These are phyloP conservation scores for Pyricularia grisea DNA, from an alignment of 2,329 filamentous ascomycete species.

Conservation along the genomic window DNA sequence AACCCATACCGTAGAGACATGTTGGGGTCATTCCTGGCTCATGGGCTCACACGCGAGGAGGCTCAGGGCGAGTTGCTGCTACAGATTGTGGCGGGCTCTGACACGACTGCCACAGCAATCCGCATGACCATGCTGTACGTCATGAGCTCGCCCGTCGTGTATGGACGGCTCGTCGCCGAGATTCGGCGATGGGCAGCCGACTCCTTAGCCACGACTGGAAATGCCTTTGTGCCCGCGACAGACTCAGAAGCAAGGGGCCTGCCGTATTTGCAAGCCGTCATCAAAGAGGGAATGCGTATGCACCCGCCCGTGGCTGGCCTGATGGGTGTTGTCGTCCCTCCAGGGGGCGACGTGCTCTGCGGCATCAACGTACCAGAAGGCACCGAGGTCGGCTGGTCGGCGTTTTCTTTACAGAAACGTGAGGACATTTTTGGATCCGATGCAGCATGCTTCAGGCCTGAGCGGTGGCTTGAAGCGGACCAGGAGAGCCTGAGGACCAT, in stretches of 20 bases:
- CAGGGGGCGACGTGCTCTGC: constrained; percentile 25
- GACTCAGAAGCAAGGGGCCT: constrained; percentile 28
- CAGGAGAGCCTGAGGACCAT: constrained; percentile 14
- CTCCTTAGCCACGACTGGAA: background rate
- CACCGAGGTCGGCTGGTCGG: constrained; percentile 32
- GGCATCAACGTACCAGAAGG: constrained; percentile 34
- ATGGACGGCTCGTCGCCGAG: constrained; percentile 18
- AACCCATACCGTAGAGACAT: constrained; percentile 22
- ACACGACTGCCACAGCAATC: constrained; percentile 19
- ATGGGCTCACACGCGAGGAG: constrained; percentile 26
- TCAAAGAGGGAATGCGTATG: constrained; percentile 38
- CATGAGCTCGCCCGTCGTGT: constrained; percentile 14
- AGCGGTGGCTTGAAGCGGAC: constrained; percentile 31
- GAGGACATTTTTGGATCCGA: constrained; percentile 26
- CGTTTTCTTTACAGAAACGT: constrained; percentile 28
- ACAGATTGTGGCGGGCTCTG: constrained; percentile 23
- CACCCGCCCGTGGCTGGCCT: constrained; percentile 30
- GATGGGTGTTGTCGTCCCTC: constrained; percentile 21
- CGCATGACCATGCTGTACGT: constrained; percentile 17
- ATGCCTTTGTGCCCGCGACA: constrained; percentile 17
- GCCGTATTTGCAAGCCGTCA: constrained; percentile 38
- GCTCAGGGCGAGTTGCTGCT: constrained; percentile 34
- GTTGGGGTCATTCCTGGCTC: constrained; percentile 29
- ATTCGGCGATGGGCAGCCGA: constrained; percentile 21
- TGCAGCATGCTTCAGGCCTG: constrained; percentile 30